These are phyloP conservation scores for Paramecium caudatum DNA, from an alignment of 73 alveolate genomes.

Conservation along the genomic window DNA sequence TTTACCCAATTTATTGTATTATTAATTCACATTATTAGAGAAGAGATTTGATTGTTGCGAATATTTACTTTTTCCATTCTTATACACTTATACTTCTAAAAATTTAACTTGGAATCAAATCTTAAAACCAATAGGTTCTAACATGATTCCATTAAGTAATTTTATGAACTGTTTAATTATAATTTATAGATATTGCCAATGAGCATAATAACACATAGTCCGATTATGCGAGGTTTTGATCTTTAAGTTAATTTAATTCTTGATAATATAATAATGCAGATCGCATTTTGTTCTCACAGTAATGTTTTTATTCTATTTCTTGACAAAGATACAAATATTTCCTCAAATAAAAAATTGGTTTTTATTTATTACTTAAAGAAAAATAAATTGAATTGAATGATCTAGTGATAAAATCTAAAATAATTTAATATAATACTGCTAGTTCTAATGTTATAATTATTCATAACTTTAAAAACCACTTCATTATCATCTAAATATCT, in stretches of 20 bases:
- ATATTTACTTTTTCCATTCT: slow-evolving; percentile 12
- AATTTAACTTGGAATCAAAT: background rate
- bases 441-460: background rate
- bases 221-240: background rate
- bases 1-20: background rate
- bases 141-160: background rate
- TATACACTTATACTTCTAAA: background rate
- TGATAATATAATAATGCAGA: slow-evolving; percentile 1
- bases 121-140: background rate
- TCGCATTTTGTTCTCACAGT: background rate
- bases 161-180: background rate
- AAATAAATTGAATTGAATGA: background rate
- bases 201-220: background rate
- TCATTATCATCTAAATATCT: slow-evolving; percentile 58
- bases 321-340: slow-evolving; percentile 3
- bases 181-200: background rate
- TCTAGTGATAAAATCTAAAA: background rate
- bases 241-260: background rate
- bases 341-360: slow-evolving; percentile 22
- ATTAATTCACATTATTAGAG: background rate
- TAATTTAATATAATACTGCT: background rate
- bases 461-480: slow-evolving; percentile 44
- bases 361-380: background rate
- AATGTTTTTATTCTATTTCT: background rate
- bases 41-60: background rate